phyloP scores from a whole-genome alignment of 805 yeast species.

The Metschnikowia similis region DNA sequence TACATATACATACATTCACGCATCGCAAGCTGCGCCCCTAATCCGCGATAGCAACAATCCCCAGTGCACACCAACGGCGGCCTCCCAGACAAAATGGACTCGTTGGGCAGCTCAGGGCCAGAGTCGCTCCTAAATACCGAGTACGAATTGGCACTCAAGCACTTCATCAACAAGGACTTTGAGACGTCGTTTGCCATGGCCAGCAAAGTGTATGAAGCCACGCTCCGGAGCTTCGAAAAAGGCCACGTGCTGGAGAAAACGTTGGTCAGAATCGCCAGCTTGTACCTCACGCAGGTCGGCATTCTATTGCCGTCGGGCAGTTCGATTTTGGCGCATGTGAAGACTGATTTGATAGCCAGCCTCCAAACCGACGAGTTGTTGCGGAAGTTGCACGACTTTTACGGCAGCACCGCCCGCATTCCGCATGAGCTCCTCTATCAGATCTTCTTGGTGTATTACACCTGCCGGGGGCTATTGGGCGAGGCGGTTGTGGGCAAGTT shows the following conservation, averaged over 20 bases:
- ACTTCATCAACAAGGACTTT: constrained; percentile 36
- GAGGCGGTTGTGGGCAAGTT: constrained; percentile 11
- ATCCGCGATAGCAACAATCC: no score
- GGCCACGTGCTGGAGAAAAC: constrained; percentile 25
- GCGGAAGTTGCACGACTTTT: constrained; percentile 17
- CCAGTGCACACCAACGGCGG: no score
- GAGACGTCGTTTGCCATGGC: constrained; percentile 28
- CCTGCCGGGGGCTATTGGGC: constrained; percentile 19
- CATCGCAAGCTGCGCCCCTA: no score
- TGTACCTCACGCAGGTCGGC: constrained; percentile 37
- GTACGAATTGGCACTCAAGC: constrained; percentile 35
- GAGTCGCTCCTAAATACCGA: constrained; percentile 12
- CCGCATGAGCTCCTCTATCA: constrained; percentile 34
- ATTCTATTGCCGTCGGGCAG: constrained; percentile 12
- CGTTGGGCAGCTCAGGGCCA: constrained; percentile 7
- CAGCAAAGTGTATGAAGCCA: constrained; percentile 19
- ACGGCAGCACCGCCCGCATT: constrained; percentile 19
- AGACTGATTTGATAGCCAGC: constrained; percentile 8
- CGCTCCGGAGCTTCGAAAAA: constrained; percentile 19
- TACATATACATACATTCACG: no score
- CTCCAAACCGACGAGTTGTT: constrained; percentile 19
- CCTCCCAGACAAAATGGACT: neutral
- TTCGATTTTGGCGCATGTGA: constrained; percentile 5
- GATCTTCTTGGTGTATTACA: constrained; percentile 25
- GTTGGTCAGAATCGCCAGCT: constrained; percentile 31